These are phyloP conservation scores for Cyclotella sp. DNA, from an alignment of 108 stramenopile species.

Conservation along the genomic window DNA sequence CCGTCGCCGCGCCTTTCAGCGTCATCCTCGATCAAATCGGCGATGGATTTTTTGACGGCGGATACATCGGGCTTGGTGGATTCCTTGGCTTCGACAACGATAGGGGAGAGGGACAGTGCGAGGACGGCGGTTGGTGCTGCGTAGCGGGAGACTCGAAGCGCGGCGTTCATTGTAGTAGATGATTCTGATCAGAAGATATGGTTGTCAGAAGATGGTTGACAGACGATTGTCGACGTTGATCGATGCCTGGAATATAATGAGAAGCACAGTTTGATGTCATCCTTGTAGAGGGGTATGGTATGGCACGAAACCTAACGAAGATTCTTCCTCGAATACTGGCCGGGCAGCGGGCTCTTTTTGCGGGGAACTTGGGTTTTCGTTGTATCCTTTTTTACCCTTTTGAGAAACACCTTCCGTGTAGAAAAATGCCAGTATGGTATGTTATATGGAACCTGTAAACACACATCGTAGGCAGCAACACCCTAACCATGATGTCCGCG, in stretches of 20 bases:
- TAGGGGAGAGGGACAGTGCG: slow-evolving; percentile 36
- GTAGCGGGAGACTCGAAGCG: slow-evolving; percentile 35
- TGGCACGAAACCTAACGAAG: too few species aligned
- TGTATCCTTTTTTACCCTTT: background rate
- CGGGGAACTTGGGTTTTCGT: background rate
- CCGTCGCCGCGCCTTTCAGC: slow-evolving; percentile 83
- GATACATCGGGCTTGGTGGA: slow-evolving; percentile 60
- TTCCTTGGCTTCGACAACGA: slow-evolving; percentile 30
- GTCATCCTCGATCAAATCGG: slow-evolving; percentile 77
- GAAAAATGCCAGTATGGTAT: too few species aligned
- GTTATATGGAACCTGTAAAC: too few species aligned
- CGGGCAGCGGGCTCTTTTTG: background rate
- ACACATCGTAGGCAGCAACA: background rate
- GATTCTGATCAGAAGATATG: too few species aligned
- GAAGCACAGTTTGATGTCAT: too few species aligned
- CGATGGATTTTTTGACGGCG: slow-evolving; percentile 74
- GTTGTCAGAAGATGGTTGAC: too few species aligned
- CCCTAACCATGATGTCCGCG: slow-evolving; percentile 41
- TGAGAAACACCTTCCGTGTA: background rate
- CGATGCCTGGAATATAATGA: too few species aligned
- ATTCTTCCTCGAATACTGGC: too few species aligned
- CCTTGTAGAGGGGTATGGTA: too few species aligned
- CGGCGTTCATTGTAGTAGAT: slow-evolving; percentile 33
- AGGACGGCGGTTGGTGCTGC: slow-evolving; percentile 45
- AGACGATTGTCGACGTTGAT: background rate